phyloP scores from a whole-genome alignment of 2,329 filamentous ascomycete genomes.

The Fusarium marasasianum region DNA sequence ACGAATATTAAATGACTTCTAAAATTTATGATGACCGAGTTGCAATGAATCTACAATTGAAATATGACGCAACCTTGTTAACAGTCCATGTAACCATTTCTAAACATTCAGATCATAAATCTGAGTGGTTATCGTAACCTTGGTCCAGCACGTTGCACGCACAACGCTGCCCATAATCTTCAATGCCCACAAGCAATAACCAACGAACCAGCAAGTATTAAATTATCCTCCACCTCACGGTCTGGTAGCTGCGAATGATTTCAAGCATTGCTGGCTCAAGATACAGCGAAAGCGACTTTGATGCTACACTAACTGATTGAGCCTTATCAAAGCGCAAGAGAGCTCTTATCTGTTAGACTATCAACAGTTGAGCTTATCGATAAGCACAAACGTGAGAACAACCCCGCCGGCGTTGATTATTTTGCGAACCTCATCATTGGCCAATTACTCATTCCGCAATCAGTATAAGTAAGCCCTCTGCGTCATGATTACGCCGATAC shows the following conservation, averaged over 20 bases:
- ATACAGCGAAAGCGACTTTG: fast-evolving
- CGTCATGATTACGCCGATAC: conserved; percentile 10
- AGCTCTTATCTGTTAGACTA: not conserved
- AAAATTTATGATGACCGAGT: not conserved
- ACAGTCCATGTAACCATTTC: not conserved
- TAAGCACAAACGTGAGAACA: not conserved
- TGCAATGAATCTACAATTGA: not conserved
- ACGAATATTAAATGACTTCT: fast-evolving
- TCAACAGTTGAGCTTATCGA: fast-evolving
- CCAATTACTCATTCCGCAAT: not conserved
- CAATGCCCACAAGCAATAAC: too few species aligned
- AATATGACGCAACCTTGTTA: fast-evolving
- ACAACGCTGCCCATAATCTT: not conserved
- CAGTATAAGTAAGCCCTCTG: not conserved
- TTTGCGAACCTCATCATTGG: not conserved
- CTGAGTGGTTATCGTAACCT: fast-evolving
- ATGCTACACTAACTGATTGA: not conserved
- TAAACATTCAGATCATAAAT: too few species aligned
- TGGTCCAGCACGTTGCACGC: not conserved
- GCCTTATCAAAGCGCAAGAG: fast-evolving
- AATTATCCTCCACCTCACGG: not conserved
- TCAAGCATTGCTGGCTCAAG: too few species aligned
- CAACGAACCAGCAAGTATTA: not conserved
- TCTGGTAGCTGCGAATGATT: not conserved
- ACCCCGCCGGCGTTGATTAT: not conserved